Evolutionary conservation across 2,329 filamentous ascomycete genomes (phyloP).

Genomic region (Cadophora sp.): DNA sequence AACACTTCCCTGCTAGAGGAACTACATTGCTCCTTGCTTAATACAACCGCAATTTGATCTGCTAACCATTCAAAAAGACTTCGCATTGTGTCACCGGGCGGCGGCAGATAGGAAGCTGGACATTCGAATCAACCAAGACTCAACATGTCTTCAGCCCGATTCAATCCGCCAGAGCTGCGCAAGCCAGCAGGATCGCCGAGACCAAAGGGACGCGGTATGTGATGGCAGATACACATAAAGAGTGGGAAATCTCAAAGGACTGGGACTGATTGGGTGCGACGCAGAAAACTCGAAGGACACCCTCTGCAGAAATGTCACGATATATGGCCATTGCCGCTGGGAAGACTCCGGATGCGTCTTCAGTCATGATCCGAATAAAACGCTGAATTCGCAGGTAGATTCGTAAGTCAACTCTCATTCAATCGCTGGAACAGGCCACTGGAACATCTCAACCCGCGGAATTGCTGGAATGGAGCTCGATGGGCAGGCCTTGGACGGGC

Average conservation of each 20-base stretch:
- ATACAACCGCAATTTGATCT: not conserved
- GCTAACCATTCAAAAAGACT: slow-evolving; percentile 37
- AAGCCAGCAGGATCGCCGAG: slow-evolving; percentile 59
- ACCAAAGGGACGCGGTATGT: slow-evolving; percentile 61
- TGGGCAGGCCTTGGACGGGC: not conserved
- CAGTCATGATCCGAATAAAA: slow-evolving; percentile 80
- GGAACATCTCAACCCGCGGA: not conserved
- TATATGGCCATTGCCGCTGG: slow-evolving; percentile 92
- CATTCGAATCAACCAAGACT: slow-evolving; percentile 21
- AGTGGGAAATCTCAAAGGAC: not conserved
- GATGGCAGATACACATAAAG: slow-evolving; percentile 7
- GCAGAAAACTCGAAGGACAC: slow-evolving; percentile 81
- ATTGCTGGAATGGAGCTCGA: not conserved
- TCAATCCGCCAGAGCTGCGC: slow-evolving; percentile 42
- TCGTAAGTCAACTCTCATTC: slow-evolving; percentile 50
- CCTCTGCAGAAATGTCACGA: slow-evolving; percentile 88
- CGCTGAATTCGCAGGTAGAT: slow-evolving; percentile 54
- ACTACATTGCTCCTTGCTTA: not conserved
- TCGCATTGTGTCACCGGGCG: slow-evolving; percentile 41
- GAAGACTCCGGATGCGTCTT: slow-evolving; percentile 90
- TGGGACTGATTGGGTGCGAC: slow-evolving; percentile 32
- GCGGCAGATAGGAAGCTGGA: slow-evolving; percentile 42
- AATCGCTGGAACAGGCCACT: slow-evolving; percentile 1
- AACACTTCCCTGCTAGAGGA: not conserved
- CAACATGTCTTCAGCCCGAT: slow-evolving; percentile 43